Evolutionary conservation across 2,329 filamentous ascomycete genomes (phyloP).

Genomic region (Beauveria rudraprayagi): DNA sequence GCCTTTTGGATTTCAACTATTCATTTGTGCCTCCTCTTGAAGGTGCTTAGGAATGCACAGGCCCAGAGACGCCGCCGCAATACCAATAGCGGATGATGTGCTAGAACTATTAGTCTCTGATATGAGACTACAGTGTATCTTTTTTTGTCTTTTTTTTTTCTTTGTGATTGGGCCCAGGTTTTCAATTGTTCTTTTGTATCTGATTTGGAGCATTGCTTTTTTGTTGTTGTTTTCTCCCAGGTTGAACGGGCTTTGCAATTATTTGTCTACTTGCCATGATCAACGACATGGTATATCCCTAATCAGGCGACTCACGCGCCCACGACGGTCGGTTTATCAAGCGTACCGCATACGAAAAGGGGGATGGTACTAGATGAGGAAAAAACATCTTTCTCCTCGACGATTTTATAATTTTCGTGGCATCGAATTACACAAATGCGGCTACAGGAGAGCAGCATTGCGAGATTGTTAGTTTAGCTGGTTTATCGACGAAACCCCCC

Average conservation of each 20-base stretch:
- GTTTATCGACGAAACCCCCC: not conserved
- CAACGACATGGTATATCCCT: conserved; percentile 7
- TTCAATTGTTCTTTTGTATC: not conserved
- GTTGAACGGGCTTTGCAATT: conserved; percentile 5
- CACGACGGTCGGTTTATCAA: not conserved
- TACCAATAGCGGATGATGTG: not conserved
- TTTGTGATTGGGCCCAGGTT: not conserved
- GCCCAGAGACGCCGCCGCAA: not conserved
- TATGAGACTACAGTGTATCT: not conserved
- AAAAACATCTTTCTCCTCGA: not conserved
- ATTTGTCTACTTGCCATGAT: conserved; percentile 5
- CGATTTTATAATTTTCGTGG: not conserved
- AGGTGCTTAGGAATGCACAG: conserved; percentile 31
- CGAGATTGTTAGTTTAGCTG: not conserved
- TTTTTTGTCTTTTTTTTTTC: not conserved
- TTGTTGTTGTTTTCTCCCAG: not conserved
- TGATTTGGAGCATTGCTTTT: not conserved
- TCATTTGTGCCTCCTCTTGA: conserved; percentile 49
- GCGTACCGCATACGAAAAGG: not conserved
- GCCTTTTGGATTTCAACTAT: conserved; percentile 72
- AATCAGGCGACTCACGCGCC: conserved; percentile 3
- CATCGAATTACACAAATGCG: not conserved
- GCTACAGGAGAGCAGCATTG: not conserved
- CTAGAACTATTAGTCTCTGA: not conserved
- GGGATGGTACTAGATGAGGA: not conserved